Evolutionary conservation across 2,329 filamentous ascomycete genomes (phyloP), one percentile per base, ranked within the genome.

Genomic region (Calonectria honghensis): DNA sequence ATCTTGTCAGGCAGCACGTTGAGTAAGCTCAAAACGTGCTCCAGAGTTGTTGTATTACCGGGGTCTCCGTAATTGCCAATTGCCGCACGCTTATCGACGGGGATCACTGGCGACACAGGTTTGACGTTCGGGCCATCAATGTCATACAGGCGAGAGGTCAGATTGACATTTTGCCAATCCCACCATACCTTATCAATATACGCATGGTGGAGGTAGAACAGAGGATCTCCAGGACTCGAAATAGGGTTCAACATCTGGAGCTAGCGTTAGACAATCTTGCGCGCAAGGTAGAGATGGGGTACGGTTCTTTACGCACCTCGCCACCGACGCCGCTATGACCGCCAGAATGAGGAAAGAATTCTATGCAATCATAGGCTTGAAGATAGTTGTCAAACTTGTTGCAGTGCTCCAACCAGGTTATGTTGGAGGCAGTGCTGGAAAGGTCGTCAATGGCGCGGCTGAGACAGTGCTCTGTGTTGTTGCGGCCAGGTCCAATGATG

Each of bases 81-180:
- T 18, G 18, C 57, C n/a, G 7, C 51, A 13, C 51, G 51, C 0
- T 3, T 4, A 3, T 31, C 6, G 3, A 11, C 2, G 20, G 35
- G 16, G n/a, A 2, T 4, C 14, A 10, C 0, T 9, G 57, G 29
- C 13, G 24, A 16, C 24, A 35, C 35, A 18, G 57, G 57, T 16
- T 61, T 61, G 13, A 14, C 20, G 35, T 14, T 61, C 13, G 57
- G 57, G 6, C 57, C 57, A 20, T 61, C 57, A 5, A 61, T 61
- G 7, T 14, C 57, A 11, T 61, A 61, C 20, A 61, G 16, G 2
- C 57, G 57, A 27, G 57, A 61, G 18, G 57, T 61, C 6, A 61
- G 35, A 41, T 61, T 61, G 20, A 37, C 57, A 41, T 61, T 61
- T 7, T 61, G 57, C 57, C 57, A 61, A 61, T 61, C 57, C 57